These are phyloP conservation scores for Jamesozyma piceae DNA, from an alignment of 805 yeast genomes.

Conservation along the genomic window DNA sequence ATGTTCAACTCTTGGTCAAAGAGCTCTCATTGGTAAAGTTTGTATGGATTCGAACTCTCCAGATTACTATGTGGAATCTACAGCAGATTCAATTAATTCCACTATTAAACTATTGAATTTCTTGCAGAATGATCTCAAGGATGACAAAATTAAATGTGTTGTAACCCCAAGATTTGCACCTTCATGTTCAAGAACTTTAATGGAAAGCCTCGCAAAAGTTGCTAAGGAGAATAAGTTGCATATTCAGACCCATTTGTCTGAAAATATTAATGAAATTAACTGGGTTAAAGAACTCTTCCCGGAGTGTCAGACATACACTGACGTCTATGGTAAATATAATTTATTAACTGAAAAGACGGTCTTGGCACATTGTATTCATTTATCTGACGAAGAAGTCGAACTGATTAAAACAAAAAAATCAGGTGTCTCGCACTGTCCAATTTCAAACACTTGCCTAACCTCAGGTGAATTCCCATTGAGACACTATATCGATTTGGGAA, in stretches of 20 bases:
- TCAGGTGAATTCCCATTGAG: conserved; percentile 85
- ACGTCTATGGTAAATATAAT: conserved; percentile 59
- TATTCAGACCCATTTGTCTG: conserved; percentile 87
- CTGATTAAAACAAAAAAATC: conserved; percentile 45
- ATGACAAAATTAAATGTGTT: conserved; percentile 56
- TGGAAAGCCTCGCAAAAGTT: conserved; percentile 54
- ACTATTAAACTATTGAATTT: conserved; percentile 51
- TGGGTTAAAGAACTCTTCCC: conserved; percentile 73
- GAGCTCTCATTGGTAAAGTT: conserved; percentile 86
- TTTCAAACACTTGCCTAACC: conserved; percentile 77
- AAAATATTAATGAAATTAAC: conserved; percentile 63
- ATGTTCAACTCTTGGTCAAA: conserved; percentile 59
- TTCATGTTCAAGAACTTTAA: conserved; percentile 56
- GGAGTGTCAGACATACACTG: conserved; percentile 55
- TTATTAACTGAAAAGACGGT: conserved; percentile 59
- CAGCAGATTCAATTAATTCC: conserved; percentile 43
- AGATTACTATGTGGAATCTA: conserved; percentile 53
- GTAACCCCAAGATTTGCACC: conserved; percentile 94
- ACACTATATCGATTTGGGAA: conserved; percentile 48
- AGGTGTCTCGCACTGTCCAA: conserved; percentile 89
- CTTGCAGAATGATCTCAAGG: conserved; percentile 43
- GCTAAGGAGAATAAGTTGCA: conserved; percentile 43
- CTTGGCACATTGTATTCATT: conserved; percentile 82
- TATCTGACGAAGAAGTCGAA: conserved; percentile 53
- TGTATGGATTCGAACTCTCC: conserved; percentile 88